phyloP scores from a whole-genome alignment of 116 monocot species.

The Iris pallida region DNA sequence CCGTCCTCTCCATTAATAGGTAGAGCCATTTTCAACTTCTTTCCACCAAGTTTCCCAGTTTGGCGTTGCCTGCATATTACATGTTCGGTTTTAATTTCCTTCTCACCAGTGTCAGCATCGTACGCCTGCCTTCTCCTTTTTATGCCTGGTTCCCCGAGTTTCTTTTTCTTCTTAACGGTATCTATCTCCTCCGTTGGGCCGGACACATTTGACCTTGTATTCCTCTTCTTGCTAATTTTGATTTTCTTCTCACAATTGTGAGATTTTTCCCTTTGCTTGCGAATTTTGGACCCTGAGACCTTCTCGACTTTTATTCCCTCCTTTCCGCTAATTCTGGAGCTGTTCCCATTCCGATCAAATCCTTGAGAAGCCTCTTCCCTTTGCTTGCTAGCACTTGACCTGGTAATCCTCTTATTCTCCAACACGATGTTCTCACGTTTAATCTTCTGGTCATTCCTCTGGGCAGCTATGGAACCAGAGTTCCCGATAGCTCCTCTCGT shows the following conservation, averaged over 20 bases:
- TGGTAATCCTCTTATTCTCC: slow-evolving; percentile 12
- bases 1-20: neutral
- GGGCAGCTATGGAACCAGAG: neutral
- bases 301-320: neutral
- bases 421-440: neutral
- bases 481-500: neutral
- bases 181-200: neutral
- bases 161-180: neutral
- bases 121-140: slow-evolving; percentile 7
- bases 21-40: neutral
- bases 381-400: neutral
- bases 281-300: neutral
- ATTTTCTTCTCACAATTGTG: neutral
- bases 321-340: neutral
- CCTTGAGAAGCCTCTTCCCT: neutral
- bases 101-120: slow-evolving; percentile 6
- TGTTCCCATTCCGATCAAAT: neutral
- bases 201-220: neutral
- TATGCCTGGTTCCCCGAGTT: neutral
- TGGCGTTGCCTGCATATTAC: neutral
- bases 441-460: neutral
- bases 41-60: slow-evolving; percentile 1
- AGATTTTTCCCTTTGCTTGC: neutral
- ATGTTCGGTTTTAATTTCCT: slow-evolving; percentile 20
- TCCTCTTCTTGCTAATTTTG: neutral